These are phyloP conservation scores for Cicer yamashitae DNA, from an alignment of 306 rosid species.

Conservation along the genomic window DNA sequence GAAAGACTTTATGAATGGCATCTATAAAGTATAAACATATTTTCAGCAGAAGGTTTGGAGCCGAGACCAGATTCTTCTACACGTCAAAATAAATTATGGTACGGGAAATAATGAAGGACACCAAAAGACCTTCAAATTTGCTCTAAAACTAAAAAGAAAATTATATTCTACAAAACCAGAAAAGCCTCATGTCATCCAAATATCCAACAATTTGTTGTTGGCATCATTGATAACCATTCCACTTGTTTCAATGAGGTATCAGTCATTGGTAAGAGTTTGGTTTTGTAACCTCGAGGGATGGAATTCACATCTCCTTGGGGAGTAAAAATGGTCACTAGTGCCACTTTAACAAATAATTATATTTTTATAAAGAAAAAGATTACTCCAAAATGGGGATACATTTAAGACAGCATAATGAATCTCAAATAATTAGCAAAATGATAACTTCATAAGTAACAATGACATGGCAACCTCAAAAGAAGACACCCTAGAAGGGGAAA, in stretches of 20 bases:
- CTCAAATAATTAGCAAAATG: constrained; percentile 18
- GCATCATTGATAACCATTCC: constrained; percentile 7
- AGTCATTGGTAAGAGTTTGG: too few species aligned
- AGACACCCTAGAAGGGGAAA: not conserved
- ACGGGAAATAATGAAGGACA: not conserved
- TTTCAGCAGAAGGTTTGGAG: constrained; percentile 18
- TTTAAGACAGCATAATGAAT: constrained; percentile 24
- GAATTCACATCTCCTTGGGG: too few species aligned
- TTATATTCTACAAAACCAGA: constrained; percentile 17
- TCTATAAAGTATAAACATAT: not conserved
- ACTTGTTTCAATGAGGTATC: not conserved
- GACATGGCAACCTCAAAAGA: constrained; percentile 16
- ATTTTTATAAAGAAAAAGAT: not conserved
- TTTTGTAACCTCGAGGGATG: too few species aligned
- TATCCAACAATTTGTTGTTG: constrained; percentile 17
- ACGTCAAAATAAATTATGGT: not conserved
- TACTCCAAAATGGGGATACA: not conserved
- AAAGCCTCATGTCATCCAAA: constrained; percentile 20
- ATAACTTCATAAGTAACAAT: constrained; percentile 30
- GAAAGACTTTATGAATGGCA: not conserved
- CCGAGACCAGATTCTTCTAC: not conserved
- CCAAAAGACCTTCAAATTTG: constrained; percentile 10
- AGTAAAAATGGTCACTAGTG: too few species aligned
- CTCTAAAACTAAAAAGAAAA: not conserved
- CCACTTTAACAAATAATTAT: too few species aligned